phyloP scores from a whole-genome alignment of 345 rosid genomes.

The Geranium brycei region DNA sequence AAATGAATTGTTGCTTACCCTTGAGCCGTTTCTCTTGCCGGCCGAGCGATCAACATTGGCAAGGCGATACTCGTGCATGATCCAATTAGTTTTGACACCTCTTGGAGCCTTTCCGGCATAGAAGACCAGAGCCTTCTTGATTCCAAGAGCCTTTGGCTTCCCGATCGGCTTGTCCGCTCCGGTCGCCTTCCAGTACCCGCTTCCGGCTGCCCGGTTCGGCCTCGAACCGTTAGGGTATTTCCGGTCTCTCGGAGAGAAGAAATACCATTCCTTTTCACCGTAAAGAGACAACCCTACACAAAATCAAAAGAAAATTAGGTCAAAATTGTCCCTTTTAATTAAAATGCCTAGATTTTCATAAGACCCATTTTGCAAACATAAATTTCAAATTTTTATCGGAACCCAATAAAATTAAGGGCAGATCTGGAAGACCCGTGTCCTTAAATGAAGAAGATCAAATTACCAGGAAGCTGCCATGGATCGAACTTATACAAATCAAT shows the following conservation, averaged over 20 bases:
- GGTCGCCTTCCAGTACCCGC: conserved; percentile 88
- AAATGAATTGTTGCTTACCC: conserved; percentile 30
- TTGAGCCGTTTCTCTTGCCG: conserved; percentile 34
- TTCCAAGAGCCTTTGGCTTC: conserved; percentile 59
- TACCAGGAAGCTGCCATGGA: conserved; percentile 97
- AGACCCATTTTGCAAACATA: too few relatives aligned
- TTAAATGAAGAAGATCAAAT: not conserved
- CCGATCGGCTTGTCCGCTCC: conserved; percentile 97
- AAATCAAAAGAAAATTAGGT: too few relatives aligned
- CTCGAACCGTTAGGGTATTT: conserved; percentile 88
- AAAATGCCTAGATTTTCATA: too few relatives aligned
- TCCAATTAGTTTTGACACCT: conserved; percentile 86
- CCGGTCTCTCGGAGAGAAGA: conserved; percentile 82
- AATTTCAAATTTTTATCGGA: too few relatives aligned
- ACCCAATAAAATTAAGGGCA: not conserved
- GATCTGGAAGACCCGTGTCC: not conserved
- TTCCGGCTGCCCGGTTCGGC: conserved; percentile 90
- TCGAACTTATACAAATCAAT: conserved; percentile 75
- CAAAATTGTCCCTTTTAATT: too few relatives aligned
- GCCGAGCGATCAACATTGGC: conserved; percentile 76
- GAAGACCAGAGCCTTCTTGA: conserved; percentile 80
- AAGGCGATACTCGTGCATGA: conserved; percentile 92
- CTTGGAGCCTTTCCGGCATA: conserved; percentile 79
- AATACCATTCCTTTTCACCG: conserved; percentile 95
- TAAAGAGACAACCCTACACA: conserved; percentile 49